Evolutionary conservation across 352 stramenopile genomes (phyloP), one percentile per base, ranked within the genome.

Genomic region (Pythium periplocum): DNA sequence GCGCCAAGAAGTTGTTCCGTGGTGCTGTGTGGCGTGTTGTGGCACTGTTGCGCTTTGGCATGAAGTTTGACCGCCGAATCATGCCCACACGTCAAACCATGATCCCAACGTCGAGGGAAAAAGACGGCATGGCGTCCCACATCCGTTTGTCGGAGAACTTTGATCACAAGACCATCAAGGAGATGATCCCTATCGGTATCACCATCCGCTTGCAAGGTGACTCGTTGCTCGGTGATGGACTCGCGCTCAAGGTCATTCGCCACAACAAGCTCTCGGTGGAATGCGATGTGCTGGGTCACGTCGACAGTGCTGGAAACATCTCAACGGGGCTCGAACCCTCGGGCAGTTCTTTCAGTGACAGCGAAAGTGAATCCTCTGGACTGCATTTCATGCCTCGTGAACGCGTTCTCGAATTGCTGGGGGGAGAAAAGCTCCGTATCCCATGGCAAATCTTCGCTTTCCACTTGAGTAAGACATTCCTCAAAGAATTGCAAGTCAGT

Each of bases 111-210:
- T 30, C 1, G 49, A 69, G 53, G 54, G 59, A 79, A 4, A 68
- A 78, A 35, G 73, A 83, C 10, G 59, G 71, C 32, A 60, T 83
- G 11, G 74, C 86, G 0, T 87, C 83, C 31, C 82, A 91, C 49
- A 95, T 95, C 43, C 78, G 78, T 1, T 53, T 95, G 33, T 95
- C 83, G 2, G 83, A 95, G 59, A 92, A 95, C 54, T 95, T 95
- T 57, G 83, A 95, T 52, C 84, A 95, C 76, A 88, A 90, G 59
- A 90, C 80, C 6, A 95, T 95, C 59, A 95, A 95, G 53, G 83
- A 89, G 48, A 91, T 95, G 78, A 87, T 95, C 50, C 84, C 84
- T 3, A 90, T 79, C 26, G 84, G 84, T 11, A 93, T 95, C 45
- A 92, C 78, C 12, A 82, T 95, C 45, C 69, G 76, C 4, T 57